Base-by-base conservation (phyloP, 1,139 yeast genomes). In the Candida sp. region DNA sequence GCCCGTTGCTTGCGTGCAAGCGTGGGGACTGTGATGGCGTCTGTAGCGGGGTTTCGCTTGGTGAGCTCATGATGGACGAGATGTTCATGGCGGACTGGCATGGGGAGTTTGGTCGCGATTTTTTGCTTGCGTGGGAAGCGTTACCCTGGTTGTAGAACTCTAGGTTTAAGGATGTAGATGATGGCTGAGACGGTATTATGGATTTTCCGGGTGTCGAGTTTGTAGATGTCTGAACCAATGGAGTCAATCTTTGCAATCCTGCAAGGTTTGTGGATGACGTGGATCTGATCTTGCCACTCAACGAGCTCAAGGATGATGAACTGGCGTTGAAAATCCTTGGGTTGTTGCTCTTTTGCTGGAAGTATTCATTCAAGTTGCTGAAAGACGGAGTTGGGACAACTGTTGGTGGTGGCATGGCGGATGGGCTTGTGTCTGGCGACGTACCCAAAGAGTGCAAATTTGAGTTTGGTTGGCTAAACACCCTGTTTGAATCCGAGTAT, bases 21-120 rank as follows among this genome's bases (percentile, higher is more conserved):
- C 68, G 76, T 4, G 81, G 81, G 34, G 78, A 71, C 49, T 75
- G 79, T 28, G 69, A 63, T n/a, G 81, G 81, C 0, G 81, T 76
- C 42, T 63, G 64, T 34, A 64, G 57, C 31, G 60, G 60, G 23
- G 63, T 57, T 40, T 58, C 65, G 52, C 49, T 57, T 44, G 57
- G 66, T 5, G 57, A 58, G 27, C 64, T 62, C 22, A 61, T 49
- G 2, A 50, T 37, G 48, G 63, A 63, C 8, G 54, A 27, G 17
- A 22, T 42, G 11, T 28, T 43, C n/a, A 25, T 22, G n/a, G 49
- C 46, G n/a, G 38, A 25, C 44, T 56, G 62, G 4, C 55, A 58
- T 8, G 80, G 81, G 7, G 79, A 73, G 58, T 69, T 74, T 7
- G 81, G 80, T 51, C 81, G 60, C 43, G 78, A 73, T 58, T 72